Conservation (phyloP, 2,329 filamentous ascomycete species). For the Penicillium fuscoglaucum region DNA sequence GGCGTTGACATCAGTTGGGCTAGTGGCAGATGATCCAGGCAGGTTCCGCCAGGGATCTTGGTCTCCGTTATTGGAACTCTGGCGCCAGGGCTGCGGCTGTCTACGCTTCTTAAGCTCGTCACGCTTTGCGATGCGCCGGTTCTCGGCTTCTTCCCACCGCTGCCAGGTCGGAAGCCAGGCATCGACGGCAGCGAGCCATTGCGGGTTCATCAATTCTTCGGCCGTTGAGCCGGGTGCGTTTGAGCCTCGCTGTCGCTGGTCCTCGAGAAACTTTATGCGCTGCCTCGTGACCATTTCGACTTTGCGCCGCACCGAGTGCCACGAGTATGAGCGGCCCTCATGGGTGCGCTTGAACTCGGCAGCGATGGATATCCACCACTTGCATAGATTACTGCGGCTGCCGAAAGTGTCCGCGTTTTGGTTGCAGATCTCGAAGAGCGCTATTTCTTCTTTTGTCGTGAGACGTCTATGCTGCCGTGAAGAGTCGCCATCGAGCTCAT, state of each 20-base stretch:
- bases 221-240: conserved; percentile 4
- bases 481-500: conserved; percentile 16
- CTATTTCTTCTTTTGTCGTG: conserved; percentile 43
- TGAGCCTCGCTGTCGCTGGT: conserved; percentile 23
- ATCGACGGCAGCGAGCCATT: conserved; percentile 42
- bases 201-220: conserved; percentile 38
- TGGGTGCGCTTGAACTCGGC: conserved; percentile 40
- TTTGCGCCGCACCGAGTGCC: conserved; percentile 46
- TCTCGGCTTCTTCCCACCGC: conserved; percentile 42
- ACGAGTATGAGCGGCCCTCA: conserved; percentile 42
- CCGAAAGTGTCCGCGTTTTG: conserved; percentile 39
- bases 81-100: conserved; percentile 18
- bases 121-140: conserved; percentile 39
- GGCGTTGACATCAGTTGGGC: neutral
- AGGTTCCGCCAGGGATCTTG: neutral
- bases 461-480: conserved; percentile 39
- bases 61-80: conserved; percentile 25
- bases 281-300: conserved; percentile 45
- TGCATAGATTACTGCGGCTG: conserved; percentile 43
- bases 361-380: conserved; percentile 45
- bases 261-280: conserved; percentile 42
- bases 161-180: conserved; percentile 46
- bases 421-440: conserved; percentile 44
- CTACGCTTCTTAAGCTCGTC: conserved; percentile 30
- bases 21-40: conserved; percentile 1